Evolutionary conservation across 2,329 filamentous ascomycete genomes (phyloP), one percentile per base, ranked within the genome.

Genomic region (Penicillium sp.): DNA sequence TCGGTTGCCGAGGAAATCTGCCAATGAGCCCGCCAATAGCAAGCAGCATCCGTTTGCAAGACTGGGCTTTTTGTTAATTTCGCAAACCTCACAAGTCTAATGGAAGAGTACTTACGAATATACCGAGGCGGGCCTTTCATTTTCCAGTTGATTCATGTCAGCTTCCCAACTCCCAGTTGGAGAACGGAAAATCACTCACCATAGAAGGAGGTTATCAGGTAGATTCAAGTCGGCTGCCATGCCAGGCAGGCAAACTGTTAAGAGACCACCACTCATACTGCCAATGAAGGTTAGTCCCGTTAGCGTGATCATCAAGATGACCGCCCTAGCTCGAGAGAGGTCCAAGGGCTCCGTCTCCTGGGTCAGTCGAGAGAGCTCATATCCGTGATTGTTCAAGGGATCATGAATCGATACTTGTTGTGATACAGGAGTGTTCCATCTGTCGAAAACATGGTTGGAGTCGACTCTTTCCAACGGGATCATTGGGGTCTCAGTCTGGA

Each of bases 31-130:
- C 3, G 77, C 75, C 2, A 84, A 65, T 1, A 85, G 72, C 0
- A 85, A 75, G 6, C 77, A 78, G 45, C 79, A 81, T 47, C 79
- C 81, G 51, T 77, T 78, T 0, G 80, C 80, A 16, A 84, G 63
- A 13, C 70, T 67, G 52, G 11, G 67, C 8, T 3, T 16, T 33
- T 7, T 13, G 26, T 61, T 29, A 61, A 23, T 31, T 11, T 25
- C 26, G 9, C 16, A 13, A 10, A 29, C 19, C 26, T 25, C 3
- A 14, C 9, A 43, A 29, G 29, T 37, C 16, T 3, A 10, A n/a
- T 37, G 8, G 10, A 33, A 42, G 10, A 29, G 6, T 21, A 54
- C 58, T 53, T 45, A 64, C 60, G 60, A 61, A 37, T 64, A 64
- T 4, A 64, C 62, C 4, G 62, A 64, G n/a, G 59, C 58, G 8